Evolutionary conservation across 495 filamentous ascomycete genomes (phyloP), one percentile per base, ranked within the genome.

Genomic region (Aspergillus biplanus): DNA sequence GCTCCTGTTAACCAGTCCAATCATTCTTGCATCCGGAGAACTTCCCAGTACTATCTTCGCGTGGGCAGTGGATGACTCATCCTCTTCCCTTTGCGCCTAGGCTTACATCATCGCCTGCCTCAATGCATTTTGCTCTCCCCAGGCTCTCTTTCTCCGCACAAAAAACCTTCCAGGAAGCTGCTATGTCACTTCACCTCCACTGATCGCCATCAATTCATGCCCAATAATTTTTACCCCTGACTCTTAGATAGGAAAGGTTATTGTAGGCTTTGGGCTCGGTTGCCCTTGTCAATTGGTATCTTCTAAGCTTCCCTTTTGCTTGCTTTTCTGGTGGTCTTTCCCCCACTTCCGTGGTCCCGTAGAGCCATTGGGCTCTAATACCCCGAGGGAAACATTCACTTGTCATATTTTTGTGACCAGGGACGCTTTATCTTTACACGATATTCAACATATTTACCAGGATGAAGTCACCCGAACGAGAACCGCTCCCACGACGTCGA

Each of bases 401-500:
- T 7, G n/a, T 11, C 5, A 31, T 27, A n/a, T 7, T 11, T 27
- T 21, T 18, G 11, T 5, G 1, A 11, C 9, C 27, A 50, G 47
- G 9, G n/a, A 12, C 16, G 5, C 9, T 27, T 21, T 4, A 50
- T 4, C 6, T 50, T 7, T 18, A 9, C 4, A n/a, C 27, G 6
- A 50, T 21, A 6, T 18, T 3, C 46, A 18, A 11, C 18, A 50
- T 50, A n/a, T n/a, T 50, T 21, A 4, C n/a, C 16, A 64, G 59
- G 32, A 78, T 77, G 74, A 70, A 70, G 49, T 65, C 61, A 48
- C 57, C 68, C 9, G 76, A 78, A 53, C 70, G 64, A 9, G 62
- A 70, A 47, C 58, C 78, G 80, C 52, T 90, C 86, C 58, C 81
- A 44, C 77, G 77, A 54, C 69, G 69, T 52, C 74, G 88, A 62